phyloP scores from a whole-genome alignment of 192 early-diverging fungal species.

The Rhizophagus clarus region DNA sequence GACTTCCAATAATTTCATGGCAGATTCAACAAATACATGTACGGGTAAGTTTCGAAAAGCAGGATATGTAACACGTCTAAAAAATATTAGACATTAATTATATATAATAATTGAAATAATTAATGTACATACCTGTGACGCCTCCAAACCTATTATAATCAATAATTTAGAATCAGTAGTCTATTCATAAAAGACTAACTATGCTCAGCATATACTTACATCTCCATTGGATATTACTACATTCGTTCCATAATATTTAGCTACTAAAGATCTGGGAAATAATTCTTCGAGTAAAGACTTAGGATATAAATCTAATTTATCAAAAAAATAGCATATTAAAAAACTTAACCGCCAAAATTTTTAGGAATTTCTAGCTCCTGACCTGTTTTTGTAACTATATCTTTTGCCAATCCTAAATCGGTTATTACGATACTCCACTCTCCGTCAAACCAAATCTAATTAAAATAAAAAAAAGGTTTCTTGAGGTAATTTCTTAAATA shows the following conservation, averaged over 20 bases:
- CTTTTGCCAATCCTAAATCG: neutral
- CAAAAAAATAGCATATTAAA: neutral
- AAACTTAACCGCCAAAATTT: neutral
- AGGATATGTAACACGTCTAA: neutral
- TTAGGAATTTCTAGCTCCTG: neutral
- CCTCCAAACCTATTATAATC: neutral
- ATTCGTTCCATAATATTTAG: neutral
- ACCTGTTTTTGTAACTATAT: neutral
- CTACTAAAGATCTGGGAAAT: neutral
- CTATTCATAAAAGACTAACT: neutral
- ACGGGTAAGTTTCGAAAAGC: neutral
- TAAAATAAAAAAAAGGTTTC: neutral
- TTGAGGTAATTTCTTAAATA: neutral
- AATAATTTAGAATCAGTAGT: neutral
- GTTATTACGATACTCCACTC: neutral
- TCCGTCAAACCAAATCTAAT: neutral
- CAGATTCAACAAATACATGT: neutral
- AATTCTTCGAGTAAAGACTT: neutral
- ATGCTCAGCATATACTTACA: neutral
- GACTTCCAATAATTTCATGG: neutral
- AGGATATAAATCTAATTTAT: neutral
- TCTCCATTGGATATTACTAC: neutral
- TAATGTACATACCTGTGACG: neutral
- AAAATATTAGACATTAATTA: neutral
- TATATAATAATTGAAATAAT: neutral